Base-by-base conservation (phyloP, 495 filamentous ascomycete species). In the Bryoglossum gracile region DNA sequence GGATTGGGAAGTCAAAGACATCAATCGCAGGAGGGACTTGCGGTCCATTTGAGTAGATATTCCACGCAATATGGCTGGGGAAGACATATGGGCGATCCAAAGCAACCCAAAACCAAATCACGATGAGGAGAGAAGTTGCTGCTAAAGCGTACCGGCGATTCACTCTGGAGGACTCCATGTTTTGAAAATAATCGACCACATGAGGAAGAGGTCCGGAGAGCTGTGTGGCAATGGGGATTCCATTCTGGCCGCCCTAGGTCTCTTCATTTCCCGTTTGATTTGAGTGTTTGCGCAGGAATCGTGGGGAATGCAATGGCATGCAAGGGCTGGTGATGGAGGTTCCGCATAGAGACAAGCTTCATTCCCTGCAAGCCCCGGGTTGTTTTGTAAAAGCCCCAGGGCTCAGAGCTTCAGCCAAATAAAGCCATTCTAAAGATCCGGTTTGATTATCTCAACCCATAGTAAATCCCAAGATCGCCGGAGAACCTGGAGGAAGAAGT, bases 101-200 rank as follows among this genome's bases (percentile, higher is more conserved):
- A 1, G 46, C 50, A 37, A 47, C 42, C 50, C 55, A 57, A 24
- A 41, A 46, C 55, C 55, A 57, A 32, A 57, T 23, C 2, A 28
- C 46, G 11, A 34, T 17, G 13, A 57, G 40, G 16, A 39, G 10
- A 22, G 46, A n/a, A 2, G 11, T 46, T 26, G 55, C 50, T 18
- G 54, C 13, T 14, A 28, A 40, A 19, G 44, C 33, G 36, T 52
- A 56, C 22, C 54, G 17, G 36, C 39, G 43, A 23, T 52, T 56
- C 23, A 56, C 8, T 8, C 37, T 38, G n/a, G n/a, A n/a, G n/a
- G n/a, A n/a, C n/a, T n/a, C n/a, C n/a, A n/a, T n/a, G n/a, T n/a
- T n/a, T 2, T 16, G n/a, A 13, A 39, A 32, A 10, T 47, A 21
- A 18, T 42, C 41, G 41, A 51, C 47, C 33, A 42, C 25, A 17